Conservation (phyloP, 1,284 basidiomycete genomes). For the Paramarasmius palmivorus region DNA sequence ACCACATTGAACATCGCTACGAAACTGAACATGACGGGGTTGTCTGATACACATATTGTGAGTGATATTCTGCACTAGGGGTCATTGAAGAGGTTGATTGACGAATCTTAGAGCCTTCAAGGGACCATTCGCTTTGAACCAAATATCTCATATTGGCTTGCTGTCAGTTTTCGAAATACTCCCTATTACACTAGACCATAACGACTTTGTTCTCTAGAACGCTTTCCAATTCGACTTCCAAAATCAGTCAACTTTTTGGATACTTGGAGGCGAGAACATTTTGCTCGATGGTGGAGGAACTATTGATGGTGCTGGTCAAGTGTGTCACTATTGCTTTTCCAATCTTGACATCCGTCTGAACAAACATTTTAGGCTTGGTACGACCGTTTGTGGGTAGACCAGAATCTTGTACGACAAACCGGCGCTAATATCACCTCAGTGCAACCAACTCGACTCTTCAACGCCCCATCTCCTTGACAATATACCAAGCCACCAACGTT, state of each 20-base stretch:
- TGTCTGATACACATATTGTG: constrained; percentile 52
- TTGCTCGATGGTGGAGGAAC: constrained; percentile 58
- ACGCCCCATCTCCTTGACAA: constrained; percentile 59
- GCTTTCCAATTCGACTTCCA: constrained; percentile 57
- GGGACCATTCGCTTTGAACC: constrained; percentile 53
- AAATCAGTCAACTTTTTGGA: constrained; percentile 61
- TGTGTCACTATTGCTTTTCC: constrained; percentile 26
- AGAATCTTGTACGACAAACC: background rate
- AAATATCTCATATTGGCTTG: constrained; percentile 55
- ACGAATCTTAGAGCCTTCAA: constrained; percentile 38
- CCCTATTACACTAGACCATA: background rate
- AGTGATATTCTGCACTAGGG: constrained; percentile 17
- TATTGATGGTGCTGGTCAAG: constrained; percentile 60
- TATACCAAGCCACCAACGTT: constrained; percentile 60
- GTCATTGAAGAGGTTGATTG: background rate
- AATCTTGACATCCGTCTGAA: constrained; percentile 8
- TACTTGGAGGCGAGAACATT: constrained; percentile 60
- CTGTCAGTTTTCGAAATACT: constrained; percentile 29
- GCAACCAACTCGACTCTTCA: constrained; percentile 48
- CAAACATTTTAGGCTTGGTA: constrained; percentile 45
- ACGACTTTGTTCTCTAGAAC: constrained; percentile 33
- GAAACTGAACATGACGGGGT: constrained; percentile 53
- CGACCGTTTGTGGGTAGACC: constrained; percentile 48
- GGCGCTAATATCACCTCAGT: constrained; percentile 19
- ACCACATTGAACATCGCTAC: constrained; percentile 54